These are phyloP conservation scores for Proliferodiscus dingleyae DNA, from an alignment of 2,329 filamentous ascomycete species.

Conservation along the genomic window DNA sequence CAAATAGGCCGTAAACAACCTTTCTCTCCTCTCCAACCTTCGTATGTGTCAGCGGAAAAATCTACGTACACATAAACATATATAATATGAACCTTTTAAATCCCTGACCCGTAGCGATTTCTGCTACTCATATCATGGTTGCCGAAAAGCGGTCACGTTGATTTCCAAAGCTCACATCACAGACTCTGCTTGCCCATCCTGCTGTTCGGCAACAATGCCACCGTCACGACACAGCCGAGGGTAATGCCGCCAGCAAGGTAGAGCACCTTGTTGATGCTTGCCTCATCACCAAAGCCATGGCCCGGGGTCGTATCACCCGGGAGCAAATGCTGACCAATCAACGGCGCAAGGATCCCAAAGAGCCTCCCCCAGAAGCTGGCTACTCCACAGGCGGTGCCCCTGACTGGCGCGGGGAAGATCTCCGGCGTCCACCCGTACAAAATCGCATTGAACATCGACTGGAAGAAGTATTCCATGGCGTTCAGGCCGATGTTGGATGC, in stretches of 20 bases:
- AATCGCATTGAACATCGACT: constrained; percentile 25
- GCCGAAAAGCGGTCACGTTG: too few relatives aligned
- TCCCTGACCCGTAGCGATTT: too few relatives aligned
- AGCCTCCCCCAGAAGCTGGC: background rate
- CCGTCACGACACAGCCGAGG: background rate
- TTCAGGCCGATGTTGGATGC: constrained; percentile 28
- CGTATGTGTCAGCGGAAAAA: too few relatives aligned
- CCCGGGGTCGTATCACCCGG: too few relatives aligned
- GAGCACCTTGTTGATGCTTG: background rate
- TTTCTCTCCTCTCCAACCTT: too few relatives aligned
- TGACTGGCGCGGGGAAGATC: background rate
- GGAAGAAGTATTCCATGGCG: constrained; percentile 31
- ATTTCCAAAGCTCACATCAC: too few relatives aligned
- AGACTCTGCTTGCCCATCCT: background rate
- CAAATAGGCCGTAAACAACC: too few relatives aligned
- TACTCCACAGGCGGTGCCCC: background rate
- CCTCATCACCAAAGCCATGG: background rate
- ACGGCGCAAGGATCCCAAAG: background rate
- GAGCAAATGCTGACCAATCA: background rate
- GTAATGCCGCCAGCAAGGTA: background rate
- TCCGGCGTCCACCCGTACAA: constrained; percentile 23
- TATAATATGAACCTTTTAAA: too few relatives aligned
- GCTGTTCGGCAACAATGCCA: background rate
- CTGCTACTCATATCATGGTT: too few relatives aligned
- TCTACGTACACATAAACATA: too few relatives aligned